A percentile compares a stretch with the other conserved stretches of the same genome.
phyloP scores from a whole-genome alignment of 345 rosid species.

The Camelina neglecta region DNA sequence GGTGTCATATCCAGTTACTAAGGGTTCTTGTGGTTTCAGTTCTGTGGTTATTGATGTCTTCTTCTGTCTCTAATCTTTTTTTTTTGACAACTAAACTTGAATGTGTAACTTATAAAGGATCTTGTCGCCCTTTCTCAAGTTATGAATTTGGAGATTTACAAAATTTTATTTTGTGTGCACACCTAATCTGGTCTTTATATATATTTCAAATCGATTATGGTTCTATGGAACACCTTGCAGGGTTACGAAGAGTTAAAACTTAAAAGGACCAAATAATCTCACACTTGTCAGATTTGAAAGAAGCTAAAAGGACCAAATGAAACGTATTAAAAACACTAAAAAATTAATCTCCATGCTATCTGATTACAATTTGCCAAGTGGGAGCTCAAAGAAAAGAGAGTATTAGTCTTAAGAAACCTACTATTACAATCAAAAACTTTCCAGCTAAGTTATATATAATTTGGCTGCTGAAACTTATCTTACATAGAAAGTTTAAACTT shows the following conservation, averaged over 20 bases:
- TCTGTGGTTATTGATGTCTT: constrained; percentile 22
- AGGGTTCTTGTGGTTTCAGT: constrained; percentile 37
- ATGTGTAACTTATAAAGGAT: constrained; percentile 28
- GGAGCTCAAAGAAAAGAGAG: constrained; percentile 7
- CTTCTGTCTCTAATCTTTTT: constrained; percentile 14
- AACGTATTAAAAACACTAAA: background rate
- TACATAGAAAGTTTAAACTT: background rate
- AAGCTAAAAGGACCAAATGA: background rate
- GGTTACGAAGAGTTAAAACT: background rate
- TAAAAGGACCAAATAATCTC: background rate
- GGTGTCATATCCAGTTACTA: constrained; percentile 20
- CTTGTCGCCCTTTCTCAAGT: constrained; percentile 17
- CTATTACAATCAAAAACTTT: background rate
- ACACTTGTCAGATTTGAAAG: background rate
- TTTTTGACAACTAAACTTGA: constrained; percentile 21
- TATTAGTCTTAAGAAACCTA: constrained; percentile 14
- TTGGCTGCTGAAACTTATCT: constrained; percentile 18
- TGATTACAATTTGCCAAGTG: constrained; percentile 27
- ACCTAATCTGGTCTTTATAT: background rate
- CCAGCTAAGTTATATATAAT: background rate
- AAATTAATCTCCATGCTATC: constrained; percentile 10
- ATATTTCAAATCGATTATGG: background rate
- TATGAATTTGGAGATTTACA: constrained; percentile 27
- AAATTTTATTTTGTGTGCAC: background rate
- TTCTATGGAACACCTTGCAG: background rate